Evolutionary conservation across 2,329 filamentous ascomycete genomes (phyloP).

Genomic region (Aspergillus fijiensis): DNA sequence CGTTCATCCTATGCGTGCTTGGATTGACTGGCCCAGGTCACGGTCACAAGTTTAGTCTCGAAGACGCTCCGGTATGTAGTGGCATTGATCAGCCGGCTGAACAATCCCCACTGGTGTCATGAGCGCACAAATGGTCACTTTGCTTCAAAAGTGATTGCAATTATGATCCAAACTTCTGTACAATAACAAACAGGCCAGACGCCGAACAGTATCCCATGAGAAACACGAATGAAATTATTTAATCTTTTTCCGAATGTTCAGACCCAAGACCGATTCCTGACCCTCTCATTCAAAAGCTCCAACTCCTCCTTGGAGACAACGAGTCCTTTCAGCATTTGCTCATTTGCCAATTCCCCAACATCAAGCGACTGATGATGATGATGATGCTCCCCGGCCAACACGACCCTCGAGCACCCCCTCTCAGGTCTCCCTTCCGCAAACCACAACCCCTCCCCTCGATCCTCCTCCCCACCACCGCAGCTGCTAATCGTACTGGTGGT

Average conservation of each 20-base stretch:
- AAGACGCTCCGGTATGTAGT: not conserved
- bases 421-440: not conserved
- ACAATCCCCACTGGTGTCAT: not conserved
- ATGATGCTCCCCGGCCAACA: conserved; percentile 18
- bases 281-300: conserved; percentile 14
- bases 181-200: not conserved
- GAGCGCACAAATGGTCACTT: not conserved
- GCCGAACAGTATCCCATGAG: conserved; percentile 5
- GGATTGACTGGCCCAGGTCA: not conserved
- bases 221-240: not conserved
- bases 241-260: not conserved
- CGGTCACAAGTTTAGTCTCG: not conserved
- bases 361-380: conserved; percentile 2
- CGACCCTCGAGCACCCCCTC: conserved; percentile 14
- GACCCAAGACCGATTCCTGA: conserved; percentile 14
- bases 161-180: not conserved
- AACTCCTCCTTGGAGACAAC: conserved; percentile 19
- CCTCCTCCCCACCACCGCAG: not conserved
- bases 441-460: conserved; percentile 8
- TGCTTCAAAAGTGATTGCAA: not conserved
- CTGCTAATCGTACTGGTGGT: not conserved
- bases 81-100: not conserved
- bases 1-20: not conserved
- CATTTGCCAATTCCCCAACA: conserved; percentile 4
- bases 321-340: conserved; percentile 11